Evolutionary conservation across 2,329 filamentous ascomycete genomes (phyloP).

Genomic region (Myriosclerotinia scirpicola): DNA sequence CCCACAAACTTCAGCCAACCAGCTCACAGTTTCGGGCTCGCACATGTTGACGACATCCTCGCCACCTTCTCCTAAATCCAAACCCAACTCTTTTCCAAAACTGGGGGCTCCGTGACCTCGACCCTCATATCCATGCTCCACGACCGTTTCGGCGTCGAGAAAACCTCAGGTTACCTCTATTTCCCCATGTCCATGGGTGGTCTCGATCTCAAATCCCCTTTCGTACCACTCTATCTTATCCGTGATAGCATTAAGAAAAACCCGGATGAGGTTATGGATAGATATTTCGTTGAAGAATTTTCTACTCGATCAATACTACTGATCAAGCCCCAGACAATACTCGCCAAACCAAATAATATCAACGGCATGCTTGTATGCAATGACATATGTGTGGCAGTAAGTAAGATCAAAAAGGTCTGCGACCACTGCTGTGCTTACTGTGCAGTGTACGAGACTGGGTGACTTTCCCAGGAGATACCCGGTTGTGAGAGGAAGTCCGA

Average conservation of each 20-base stretch:
- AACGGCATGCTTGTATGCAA: neutral
- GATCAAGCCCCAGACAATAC: neutral
- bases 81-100: conserved; percentile 47
- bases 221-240: conserved; percentile 41
- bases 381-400: neutral
- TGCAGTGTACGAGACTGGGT: neutral
- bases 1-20: conserved; percentile 56
- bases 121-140: conserved; percentile 51
- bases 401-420: neutral
- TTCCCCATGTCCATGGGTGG: conserved; percentile 44
- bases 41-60: conserved; percentile 55
- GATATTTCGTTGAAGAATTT: conserved; percentile 39
- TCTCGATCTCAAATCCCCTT: conserved; percentile 43
- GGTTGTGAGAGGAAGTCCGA: neutral
- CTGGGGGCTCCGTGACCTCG: conserved; percentile 46
- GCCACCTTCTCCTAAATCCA: conserved; percentile 54
- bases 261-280: conserved; percentile 36
- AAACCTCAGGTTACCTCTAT: conserved; percentile 44
- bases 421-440: too few relatives aligned
- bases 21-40: conserved; percentile 52
- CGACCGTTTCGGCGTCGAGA: conserved; percentile 47
- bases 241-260: conserved; percentile 28
- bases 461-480: neutral
- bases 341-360: neutral
- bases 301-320: conserved; percentile 22